These are phyloP conservation scores for Penicillium flavigenum DNA, from an alignment of 495 filamentous ascomycete species.

Conservation along the genomic window DNA sequence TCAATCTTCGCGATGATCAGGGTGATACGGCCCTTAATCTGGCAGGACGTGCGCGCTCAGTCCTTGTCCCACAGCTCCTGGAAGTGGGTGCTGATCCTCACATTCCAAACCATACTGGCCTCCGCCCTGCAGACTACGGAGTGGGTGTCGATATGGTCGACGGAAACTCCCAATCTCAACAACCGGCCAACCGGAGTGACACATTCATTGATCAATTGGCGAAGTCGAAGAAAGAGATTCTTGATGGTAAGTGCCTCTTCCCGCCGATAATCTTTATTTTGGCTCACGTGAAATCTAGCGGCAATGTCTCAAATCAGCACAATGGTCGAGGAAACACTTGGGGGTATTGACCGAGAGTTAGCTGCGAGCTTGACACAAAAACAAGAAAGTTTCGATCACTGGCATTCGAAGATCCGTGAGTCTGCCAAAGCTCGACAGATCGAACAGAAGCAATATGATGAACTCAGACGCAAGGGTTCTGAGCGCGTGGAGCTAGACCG, in stretches of 20 bases:
- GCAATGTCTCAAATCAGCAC: constrained; percentile 56
- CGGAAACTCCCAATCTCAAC: constrained; percentile 46
- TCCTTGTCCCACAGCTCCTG: constrained; percentile 86
- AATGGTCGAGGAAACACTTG: constrained; percentile 52
- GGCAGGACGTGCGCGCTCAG: constrained; percentile 87
- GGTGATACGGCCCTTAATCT: constrained; percentile 95
- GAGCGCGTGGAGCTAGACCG: constrained; percentile 58
- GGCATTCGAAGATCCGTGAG: constrained; percentile 73
- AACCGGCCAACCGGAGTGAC: constrained; percentile 44
- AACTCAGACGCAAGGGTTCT: constrained; percentile 59
- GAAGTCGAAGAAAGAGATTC: constrained; percentile 48
- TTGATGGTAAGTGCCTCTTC: constrained; percentile 36
- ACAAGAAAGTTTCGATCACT: constrained; percentile 74
- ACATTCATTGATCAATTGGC: constrained; percentile 64
- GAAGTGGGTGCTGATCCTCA: constrained; percentile 89
- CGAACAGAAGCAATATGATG: constrained; percentile 67
- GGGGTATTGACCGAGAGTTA: constrained; percentile 70
- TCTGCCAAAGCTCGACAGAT: constrained; percentile 74
- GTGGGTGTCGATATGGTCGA: constrained; percentile 69
- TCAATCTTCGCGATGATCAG: constrained; percentile 86
- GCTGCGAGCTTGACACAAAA: constrained; percentile 73
- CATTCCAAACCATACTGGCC: constrained; percentile 83
- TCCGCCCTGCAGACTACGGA: constrained; percentile 87
- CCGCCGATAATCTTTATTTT: neutral
- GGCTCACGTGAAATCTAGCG: constrained; percentile 50